Evolutionary conservation across 2,329 filamentous ascomycete genomes (phyloP).

Genomic region (Eurotiales sp.): DNA sequence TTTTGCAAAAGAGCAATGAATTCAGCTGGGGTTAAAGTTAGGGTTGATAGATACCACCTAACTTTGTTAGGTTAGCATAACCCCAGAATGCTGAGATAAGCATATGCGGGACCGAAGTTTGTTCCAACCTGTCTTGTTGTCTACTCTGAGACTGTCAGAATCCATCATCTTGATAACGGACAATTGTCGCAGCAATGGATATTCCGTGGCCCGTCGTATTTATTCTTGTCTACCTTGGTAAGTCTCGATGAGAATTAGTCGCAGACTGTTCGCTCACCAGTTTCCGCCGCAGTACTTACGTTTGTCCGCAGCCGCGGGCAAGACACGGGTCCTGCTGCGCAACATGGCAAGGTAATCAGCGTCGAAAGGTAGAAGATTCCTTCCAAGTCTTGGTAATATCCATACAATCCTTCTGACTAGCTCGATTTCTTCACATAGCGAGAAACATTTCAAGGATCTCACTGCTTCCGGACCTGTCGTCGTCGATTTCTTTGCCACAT

Average conservation of each 20-base stretch:
- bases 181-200: neutral
- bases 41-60: too few species aligned
- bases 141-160: too few species aligned
- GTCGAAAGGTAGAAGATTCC: constrained; percentile 47
- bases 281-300: neutral
- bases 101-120: too few species aligned
- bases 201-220: neutral
- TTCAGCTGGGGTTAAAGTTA: constrained; percentile 22
- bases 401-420: too few species aligned
- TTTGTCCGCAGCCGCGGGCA: constrained; percentile 4
- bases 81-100: too few species aligned
- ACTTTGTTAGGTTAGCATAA: too few species aligned
- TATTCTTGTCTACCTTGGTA: neutral
- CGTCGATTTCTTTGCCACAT: constrained; percentile 72
- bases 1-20: constrained; percentile 29
- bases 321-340: neutral
- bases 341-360: constrained; percentile 33
- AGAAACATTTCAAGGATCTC: constrained; percentile 41
- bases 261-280: neutral
- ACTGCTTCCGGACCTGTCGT: constrained; percentile 50
- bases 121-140: too few species aligned
- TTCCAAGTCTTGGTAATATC: constrained; percentile 16
- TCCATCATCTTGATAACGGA: too few species aligned
- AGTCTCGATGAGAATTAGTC: neutral
- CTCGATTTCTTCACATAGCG: neutral